Percentiles rank a stretch among this genome's conserved stretches.
These are phyloP conservation scores for Pisolithus microcarpus DNA, from an alignment of 768 basidiomycete species.

Conservation along the genomic window DNA sequence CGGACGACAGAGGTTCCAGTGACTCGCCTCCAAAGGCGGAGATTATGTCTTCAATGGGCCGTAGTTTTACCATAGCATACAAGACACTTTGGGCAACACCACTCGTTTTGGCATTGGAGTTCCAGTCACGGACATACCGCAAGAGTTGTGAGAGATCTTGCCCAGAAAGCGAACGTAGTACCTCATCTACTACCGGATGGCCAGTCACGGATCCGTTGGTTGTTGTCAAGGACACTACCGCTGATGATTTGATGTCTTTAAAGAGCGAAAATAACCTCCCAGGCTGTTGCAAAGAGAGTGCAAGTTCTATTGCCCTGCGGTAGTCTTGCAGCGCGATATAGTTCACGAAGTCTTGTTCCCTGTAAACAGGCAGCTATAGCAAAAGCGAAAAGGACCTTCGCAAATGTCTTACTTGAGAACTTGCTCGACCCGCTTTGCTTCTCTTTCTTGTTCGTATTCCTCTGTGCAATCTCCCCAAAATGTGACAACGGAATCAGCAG, in stretches of 20 bases:
- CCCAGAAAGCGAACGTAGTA: constrained; percentile 63
- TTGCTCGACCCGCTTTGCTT: constrained; percentile 59
- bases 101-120: constrained; percentile 86
- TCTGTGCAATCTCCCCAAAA: constrained; percentile 96
- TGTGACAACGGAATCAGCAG: constrained; percentile 92
- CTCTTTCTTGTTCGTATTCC: constrained; percentile 69
- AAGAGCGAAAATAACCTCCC: constrained; percentile 80
- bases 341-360: constrained; percentile 94
- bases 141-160: constrained; percentile 77
- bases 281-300: constrained; percentile 89
- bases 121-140: constrained; percentile 85
- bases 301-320: constrained; percentile 82
- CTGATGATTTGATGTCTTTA: constrained; percentile 43
- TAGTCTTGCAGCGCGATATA: constrained; percentile 86
- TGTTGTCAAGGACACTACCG: constrained; percentile 11
- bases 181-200: constrained; percentile 66
- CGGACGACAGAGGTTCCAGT: constrained; percentile 8
- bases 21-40: constrained; percentile 44
- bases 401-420: constrained; percentile 65
- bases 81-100: constrained; percentile 79
- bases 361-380: constrained; percentile 28
- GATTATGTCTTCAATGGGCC: constrained; percentile 66
- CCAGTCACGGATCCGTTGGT: constrained; percentile 51
- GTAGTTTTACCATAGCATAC: constrained; percentile 72
- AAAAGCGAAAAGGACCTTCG: neutral